Evolutionary conservation across 2,329 filamentous ascomycete genomes (phyloP).

Genomic region (Alternaria gansuensis): DNA sequence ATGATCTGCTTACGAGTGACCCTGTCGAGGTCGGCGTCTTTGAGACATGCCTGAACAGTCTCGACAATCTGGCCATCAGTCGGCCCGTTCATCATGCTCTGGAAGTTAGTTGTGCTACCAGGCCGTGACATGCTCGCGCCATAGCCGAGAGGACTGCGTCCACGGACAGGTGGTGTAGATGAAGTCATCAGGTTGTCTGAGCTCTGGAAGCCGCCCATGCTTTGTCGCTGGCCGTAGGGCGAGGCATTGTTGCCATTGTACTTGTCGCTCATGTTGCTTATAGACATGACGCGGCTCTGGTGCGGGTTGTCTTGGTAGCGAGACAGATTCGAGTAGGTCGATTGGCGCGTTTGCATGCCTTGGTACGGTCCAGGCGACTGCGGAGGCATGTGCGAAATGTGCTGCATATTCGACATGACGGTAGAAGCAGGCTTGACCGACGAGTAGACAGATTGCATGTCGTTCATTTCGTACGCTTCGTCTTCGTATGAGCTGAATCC

Average conservation of each 20-base stretch:
- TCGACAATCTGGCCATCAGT: constrained; percentile 83
- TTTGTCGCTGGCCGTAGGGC: constrained; percentile 52
- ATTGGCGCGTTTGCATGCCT: constrained; percentile 71
- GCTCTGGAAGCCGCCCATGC: constrained; percentile 56
- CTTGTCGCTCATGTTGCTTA: constrained; percentile 63
- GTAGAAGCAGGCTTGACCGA: constrained; percentile 87
- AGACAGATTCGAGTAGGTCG: constrained; percentile 72
- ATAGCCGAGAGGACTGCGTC: constrained; percentile 62
- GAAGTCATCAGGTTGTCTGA: constrained; percentile 53
- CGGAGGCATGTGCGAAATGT: constrained; percentile 79
- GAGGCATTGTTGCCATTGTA: constrained; percentile 36
- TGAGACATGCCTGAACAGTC: constrained; percentile 81
- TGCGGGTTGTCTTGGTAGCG: constrained; percentile 71
- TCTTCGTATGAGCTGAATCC: constrained; percentile 72
- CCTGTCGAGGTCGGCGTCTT: constrained; percentile 92
- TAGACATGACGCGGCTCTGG: constrained; percentile 66
- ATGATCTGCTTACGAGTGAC: constrained; percentile 94
- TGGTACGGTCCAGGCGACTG: constrained; percentile 76
- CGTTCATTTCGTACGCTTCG: constrained; percentile 92
- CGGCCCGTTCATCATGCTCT: constrained; percentile 67
- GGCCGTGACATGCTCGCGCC: constrained; percentile 59
- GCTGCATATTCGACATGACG: constrained; percentile 83
- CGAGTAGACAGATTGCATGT: constrained; percentile 96
- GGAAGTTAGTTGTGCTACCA: constrained; percentile 67
- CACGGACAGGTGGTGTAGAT: constrained; percentile 49